Base-by-base conservation (phyloP, 2,329 filamentous ascomycete species). In the Calonectria crousiana region DNA sequence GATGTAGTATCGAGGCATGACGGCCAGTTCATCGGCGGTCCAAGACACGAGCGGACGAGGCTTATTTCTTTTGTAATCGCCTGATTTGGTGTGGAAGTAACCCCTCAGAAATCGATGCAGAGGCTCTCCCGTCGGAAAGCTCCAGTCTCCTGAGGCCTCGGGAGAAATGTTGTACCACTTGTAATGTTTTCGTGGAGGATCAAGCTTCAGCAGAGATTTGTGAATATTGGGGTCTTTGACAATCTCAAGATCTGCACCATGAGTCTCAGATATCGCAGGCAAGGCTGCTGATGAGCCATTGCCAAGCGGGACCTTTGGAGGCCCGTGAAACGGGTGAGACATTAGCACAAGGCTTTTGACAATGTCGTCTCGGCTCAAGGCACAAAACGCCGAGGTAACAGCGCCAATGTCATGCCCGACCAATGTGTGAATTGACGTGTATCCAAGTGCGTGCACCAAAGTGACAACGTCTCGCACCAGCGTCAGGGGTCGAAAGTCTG, bases 121-220 rank as follows among this genome's bases (percentile, higher is more conserved):
- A 20, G 56, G 36, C 11, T 41, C 36, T 41, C 56, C 56, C 2
- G 26, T 6, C 0, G 56, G 56, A 28, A 41, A 41, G 3, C 23
- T 62, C 56, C 56, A 62, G 6, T 62, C 36, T 20, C 23, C 23
- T 8, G 36, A 13, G 10, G 56, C 56, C 2, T 14, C 4, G 3
- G 56, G 23, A n/a, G 56, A 62, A 41, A 62, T 62, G 18, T 62
- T 62, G 23, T 62, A 28, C 56, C 56, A 62, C 56, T 62, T 62
- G 23, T 62, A 62, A 13, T 62, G 56, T 30, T 62, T 62, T 62
- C 56, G 56, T 6, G 56, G 56, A 18, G 56, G 56, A 20, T 26
- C n/a, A 62, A 62, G 56, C 6, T 62, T 41, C 23, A 62, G 56
- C 26, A 62, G 23, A 41, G 56, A 41, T 1, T 13, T 11, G n/a